Conservation (phyloP, 441 rosid genomes). For the Populus hybrid region DNA sequence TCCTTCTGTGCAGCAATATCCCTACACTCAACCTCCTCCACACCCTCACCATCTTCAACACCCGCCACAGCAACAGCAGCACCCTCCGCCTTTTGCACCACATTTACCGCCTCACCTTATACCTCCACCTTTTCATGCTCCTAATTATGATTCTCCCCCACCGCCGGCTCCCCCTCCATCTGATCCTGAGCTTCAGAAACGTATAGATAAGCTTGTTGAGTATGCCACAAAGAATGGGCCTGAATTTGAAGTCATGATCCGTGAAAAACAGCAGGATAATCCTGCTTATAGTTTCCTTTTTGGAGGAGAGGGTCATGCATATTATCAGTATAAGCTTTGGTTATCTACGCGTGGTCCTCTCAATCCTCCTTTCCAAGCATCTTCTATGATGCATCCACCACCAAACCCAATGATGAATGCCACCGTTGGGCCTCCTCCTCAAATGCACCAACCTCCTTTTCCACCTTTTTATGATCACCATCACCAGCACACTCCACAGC, state of each 20-base stretch:
- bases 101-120: conserved; percentile 62
- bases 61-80: conserved; percentile 71
- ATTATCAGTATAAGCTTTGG: conserved; percentile 87
- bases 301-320: conserved; percentile 91
- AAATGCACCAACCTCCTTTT: conserved; percentile 71
- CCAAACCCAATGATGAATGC: conserved; percentile 69
- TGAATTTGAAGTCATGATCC: conserved; percentile 94
- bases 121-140: conserved; percentile 63
- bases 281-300: conserved; percentile 86
- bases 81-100: conserved; percentile 59
- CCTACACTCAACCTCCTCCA: conserved; percentile 69
- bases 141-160: conserved; percentile 64
- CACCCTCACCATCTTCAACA: conserved; percentile 58
- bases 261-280: conserved; percentile 91
- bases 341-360: conserved; percentile 61
- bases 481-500: conserved; percentile 48
- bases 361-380: conserved; percentile 56
- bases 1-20: conserved; percentile 79
- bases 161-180: conserved; percentile 74
- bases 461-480: conserved; percentile 79
- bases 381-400: conserved; percentile 64
- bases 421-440: conserved; percentile 44
- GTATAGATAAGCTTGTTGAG: conserved; percentile 92
- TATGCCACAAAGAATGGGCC: conserved; percentile 94
- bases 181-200: conserved; percentile 92